Evolutionary conservation across 225 moss, liverwort and hornwort species (phyloP), one percentile per base, ranked within the genome.

Genomic region (Pseudisothecium myosuroides): DNA sequence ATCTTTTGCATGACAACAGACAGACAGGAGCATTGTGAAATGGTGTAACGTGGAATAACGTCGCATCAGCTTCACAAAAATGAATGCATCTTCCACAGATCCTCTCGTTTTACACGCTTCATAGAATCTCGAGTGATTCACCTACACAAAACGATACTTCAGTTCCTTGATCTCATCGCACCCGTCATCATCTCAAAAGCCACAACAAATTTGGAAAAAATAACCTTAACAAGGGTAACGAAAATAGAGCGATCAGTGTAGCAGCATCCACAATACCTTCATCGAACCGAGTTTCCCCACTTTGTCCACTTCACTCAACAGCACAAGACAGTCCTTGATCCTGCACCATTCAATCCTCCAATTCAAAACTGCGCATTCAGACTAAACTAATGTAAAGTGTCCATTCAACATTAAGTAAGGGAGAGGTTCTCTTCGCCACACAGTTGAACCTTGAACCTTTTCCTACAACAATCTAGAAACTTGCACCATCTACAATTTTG

Each of bases 1-100:
- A 85, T 99, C 98, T 90, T 90, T 93, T 39, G 97, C 95, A 75
- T 95, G 94, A 85, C 96, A 95, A 77, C 98, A 99, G 36, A 99
- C 97, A 76, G 94, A 93, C 32, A 99, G 93, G 76, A 97, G 96
- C 98, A 99, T 99, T 60, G 96, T 97, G 93, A 94, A 97, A 49
- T 94, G 91, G 81, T 93, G 92, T 72, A 97, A 71, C 32, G 94
- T 95, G 78, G 97, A 94, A 83, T 91, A 91, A 72, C 88, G 88
- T 49, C 90, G 93, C 81, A 99, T 90, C 87, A 97, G 89, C 85
- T 93, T 93, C 82, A 89, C 88, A 87, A 97, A 99, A 64, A 92
- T 89, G 75, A 97, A 95, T 9, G 96, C 98, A 59, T 96, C 96
- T 85, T 92, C 94, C 78, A 97, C 95, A 82, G 96, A 92, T 80